A percentile compares a stretch with the other conserved stretches of the same genome.
These are phyloP conservation scores for Leishmania lainsoni DNA, from an alignment of 208 protist genomes.

Conservation along the genomic window DNA sequence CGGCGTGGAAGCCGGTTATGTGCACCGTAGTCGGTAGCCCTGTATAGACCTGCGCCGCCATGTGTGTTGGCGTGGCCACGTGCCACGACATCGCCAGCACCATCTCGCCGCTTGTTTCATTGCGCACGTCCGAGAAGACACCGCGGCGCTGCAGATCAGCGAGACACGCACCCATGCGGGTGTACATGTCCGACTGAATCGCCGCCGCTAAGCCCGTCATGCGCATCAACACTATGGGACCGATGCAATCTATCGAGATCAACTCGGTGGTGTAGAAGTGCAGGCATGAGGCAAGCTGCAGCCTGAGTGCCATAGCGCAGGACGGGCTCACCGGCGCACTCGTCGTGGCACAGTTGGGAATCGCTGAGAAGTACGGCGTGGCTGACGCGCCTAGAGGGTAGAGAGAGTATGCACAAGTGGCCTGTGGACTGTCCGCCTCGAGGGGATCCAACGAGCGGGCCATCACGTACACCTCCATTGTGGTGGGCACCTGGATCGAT, in stretches of 20 bases:
- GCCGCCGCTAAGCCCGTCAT: constrained; percentile 33
- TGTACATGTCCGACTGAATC: constrained; percentile 37
- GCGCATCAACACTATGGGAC: constrained; percentile 42
- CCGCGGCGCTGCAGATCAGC: constrained; percentile 11
- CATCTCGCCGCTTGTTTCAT: constrained; percentile 43
- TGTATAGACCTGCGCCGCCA: constrained; percentile 19
- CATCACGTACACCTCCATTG: constrained; percentile 27
- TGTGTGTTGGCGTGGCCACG: constrained; percentile 17
- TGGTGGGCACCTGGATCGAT: neutral
- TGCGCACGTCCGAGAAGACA: constrained; percentile 31
- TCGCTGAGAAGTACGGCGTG: constrained; percentile 44
- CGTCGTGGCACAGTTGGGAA: constrained; percentile 25
- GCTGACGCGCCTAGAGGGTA: constrained; percentile 27
- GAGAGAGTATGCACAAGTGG: constrained; percentile 42
- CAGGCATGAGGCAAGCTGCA: constrained; percentile 49
- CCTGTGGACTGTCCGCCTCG: constrained; percentile 34
- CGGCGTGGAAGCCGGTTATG: constrained; percentile 31
- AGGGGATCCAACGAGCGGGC: constrained; percentile 44
- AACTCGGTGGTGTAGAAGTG: constrained; percentile 55
- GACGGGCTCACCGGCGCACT: constrained; percentile 20
- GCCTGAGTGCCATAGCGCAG: constrained; percentile 30
- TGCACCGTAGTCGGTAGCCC: constrained; percentile 20
- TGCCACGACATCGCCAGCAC: constrained; percentile 44
- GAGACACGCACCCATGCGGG: constrained; percentile 44
- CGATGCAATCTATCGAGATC: constrained; percentile 31